phyloP scores from a whole-genome alignment of 345 rosid species.

The Populus davidiana region DNA sequence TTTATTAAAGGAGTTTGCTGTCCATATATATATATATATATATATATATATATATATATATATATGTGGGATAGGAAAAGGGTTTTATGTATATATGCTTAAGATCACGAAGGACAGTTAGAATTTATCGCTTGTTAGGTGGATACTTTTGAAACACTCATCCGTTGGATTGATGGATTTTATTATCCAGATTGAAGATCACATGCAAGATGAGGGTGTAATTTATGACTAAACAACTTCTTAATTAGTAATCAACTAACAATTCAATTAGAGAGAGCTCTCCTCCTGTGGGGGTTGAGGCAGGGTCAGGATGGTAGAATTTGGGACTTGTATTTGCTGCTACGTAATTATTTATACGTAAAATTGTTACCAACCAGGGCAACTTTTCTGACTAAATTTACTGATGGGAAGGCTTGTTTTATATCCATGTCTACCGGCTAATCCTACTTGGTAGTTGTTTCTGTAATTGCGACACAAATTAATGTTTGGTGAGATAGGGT shows the following conservation, averaged over 20 bases:
- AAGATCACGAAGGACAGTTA: neutral
- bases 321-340: neutral
- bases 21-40: no score
- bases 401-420: no score
- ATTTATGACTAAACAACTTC: neutral
- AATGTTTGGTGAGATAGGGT: constrained; percentile 10
- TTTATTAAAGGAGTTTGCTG: neutral
- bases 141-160: neutral
- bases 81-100: neutral
- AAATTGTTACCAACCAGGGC: no score
- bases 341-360: no score
- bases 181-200: neutral
- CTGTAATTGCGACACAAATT: neutral
- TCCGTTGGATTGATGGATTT: neutral
- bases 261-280: neutral
- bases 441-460: constrained; percentile 1
- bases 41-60: no score
- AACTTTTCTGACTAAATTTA: no score
- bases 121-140: neutral
- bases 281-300: neutral
- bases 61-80: no score
- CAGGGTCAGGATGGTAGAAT: neutral
- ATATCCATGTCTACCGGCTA: no score
- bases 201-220: neutral
- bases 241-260: neutral